A percentile compares a stretch with the other conserved stretches of the same genome.
Conservation (phyloP, 129 eudicot species). For the Heracleum sosnowskyi region DNA sequence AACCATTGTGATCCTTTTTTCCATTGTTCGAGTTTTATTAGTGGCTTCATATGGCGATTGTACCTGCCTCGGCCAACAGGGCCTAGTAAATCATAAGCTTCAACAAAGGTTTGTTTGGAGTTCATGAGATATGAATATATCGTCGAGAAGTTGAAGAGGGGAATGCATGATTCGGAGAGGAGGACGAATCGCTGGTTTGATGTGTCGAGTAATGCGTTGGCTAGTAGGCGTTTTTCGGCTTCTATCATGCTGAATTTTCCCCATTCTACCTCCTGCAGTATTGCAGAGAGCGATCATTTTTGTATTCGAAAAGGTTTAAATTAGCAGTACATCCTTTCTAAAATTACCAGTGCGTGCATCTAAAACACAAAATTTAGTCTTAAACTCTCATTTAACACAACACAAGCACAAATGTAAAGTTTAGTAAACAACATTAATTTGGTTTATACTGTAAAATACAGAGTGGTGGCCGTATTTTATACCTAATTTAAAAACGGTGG, state of each 20-base stretch:
- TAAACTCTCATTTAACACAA: no score
- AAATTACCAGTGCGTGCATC: no score
- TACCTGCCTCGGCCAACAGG: slow-evolving; percentile 64
- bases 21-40: slow-evolving; percentile 43
- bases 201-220: slow-evolving; percentile 59
- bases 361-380: no score
- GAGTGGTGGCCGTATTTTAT: no score
- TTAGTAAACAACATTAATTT: no score
- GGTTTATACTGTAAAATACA: no score
- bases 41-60: slow-evolving; percentile 40
- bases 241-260: slow-evolving; percentile 67
- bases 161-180: slow-evolving; percentile 74
- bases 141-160: slow-evolving; percentile 60
- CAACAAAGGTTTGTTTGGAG: slow-evolving; percentile 51
- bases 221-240: slow-evolving; percentile 66
- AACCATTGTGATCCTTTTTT: slow-evolving; percentile 78
- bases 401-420: no score
- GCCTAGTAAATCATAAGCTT: slow-evolving; percentile 45
- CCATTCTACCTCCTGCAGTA: slow-evolving; percentile 57
- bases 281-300: background rate
- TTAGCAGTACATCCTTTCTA: no score
- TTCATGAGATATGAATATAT: slow-evolving; percentile 41
- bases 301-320: no score
- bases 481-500: no score
- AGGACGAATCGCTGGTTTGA: slow-evolving; percentile 62